Percentiles rank a stretch among this genome's conserved stretches.
These are phyloP conservation scores for Wickerhamomyces pijperi DNA, from an alignment of 805 yeast genomes.

Conservation along the genomic window DNA sequence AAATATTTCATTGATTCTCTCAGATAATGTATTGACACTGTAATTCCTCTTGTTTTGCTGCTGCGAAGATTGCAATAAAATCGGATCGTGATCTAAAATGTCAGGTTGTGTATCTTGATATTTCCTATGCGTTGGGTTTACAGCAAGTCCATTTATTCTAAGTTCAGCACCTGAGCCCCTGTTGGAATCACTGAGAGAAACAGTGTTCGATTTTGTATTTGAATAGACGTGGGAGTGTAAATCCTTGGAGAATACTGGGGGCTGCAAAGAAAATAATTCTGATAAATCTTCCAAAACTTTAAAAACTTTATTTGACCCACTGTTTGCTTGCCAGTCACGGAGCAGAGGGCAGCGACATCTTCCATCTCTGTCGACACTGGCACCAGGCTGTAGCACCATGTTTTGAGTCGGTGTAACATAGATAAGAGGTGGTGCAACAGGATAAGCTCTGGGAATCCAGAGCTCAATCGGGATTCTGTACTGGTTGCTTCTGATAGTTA, in stretches of 20 bases:
- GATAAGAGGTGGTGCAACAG: conserved; percentile 54
- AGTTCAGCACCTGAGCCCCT: too few relatives aligned
- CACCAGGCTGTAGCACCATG: conserved; percentile 44
- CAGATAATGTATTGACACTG: too few relatives aligned
- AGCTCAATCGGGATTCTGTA: conserved; percentile 50
- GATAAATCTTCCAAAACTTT: conserved; percentile 20
- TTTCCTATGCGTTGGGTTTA: too few relatives aligned
- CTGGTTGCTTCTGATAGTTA: conserved; percentile 16
- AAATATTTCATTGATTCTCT: too few relatives aligned
- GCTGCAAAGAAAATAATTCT: conserved; percentile 27
- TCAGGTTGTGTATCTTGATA: too few relatives aligned
- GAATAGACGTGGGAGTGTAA: neutral
- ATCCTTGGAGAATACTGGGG: conserved; percentile 30
- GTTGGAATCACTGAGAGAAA: too few relatives aligned
- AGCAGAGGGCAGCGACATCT: conserved; percentile 57
- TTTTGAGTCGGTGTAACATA: conserved; percentile 46
- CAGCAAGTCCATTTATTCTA: too few relatives aligned
- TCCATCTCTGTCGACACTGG: conserved; percentile 63
- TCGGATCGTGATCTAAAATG: too few relatives aligned
- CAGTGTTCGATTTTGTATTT: too few relatives aligned
- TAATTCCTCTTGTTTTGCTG: too few relatives aligned
- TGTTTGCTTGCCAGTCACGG: conserved; percentile 15
- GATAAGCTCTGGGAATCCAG: conserved; percentile 73
- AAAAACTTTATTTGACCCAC: conserved; percentile 34
- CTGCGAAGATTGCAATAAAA: too few relatives aligned